Evolutionary conservation across 2,329 filamentous ascomycete species (phyloP).

Genomic region (Fusarium pseudograminearum): DNA sequence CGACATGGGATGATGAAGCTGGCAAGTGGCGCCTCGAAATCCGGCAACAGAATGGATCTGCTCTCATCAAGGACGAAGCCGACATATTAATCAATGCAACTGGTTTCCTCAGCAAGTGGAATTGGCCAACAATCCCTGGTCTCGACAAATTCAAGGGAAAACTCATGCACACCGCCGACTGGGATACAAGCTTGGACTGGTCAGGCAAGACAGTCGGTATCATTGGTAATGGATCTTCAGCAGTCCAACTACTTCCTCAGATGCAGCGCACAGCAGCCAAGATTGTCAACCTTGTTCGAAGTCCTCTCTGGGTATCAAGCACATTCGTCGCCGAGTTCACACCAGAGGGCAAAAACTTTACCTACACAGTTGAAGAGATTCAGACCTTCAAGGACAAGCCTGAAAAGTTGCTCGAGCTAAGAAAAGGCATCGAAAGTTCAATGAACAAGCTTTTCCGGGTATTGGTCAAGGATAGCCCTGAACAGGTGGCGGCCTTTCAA

Average conservation of each 20-base stretch:
- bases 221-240: neutral
- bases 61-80: neutral
- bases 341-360: neutral
- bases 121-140: neutral
- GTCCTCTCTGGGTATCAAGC: neutral
- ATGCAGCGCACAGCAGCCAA: neutral
- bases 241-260: neutral
- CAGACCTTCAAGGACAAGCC: neutral
- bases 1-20: neutral
- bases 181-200: neutral
- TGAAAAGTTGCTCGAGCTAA: neutral
- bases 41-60: accelerated
- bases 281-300: neutral
- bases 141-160: neutral
- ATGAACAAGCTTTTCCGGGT: neutral
- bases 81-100: neutral
- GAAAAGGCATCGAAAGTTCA: neutral
- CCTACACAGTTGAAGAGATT: neutral
- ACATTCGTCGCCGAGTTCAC: neutral
- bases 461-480: neutral
- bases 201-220: neutral
- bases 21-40: neutral
- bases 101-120: neutral
- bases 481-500: neutral
- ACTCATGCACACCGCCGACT: neutral